These are phyloP conservation scores for Vachellia pachyceras DNA, from an alignment of 306 rosid species.

Conservation along the genomic window DNA sequence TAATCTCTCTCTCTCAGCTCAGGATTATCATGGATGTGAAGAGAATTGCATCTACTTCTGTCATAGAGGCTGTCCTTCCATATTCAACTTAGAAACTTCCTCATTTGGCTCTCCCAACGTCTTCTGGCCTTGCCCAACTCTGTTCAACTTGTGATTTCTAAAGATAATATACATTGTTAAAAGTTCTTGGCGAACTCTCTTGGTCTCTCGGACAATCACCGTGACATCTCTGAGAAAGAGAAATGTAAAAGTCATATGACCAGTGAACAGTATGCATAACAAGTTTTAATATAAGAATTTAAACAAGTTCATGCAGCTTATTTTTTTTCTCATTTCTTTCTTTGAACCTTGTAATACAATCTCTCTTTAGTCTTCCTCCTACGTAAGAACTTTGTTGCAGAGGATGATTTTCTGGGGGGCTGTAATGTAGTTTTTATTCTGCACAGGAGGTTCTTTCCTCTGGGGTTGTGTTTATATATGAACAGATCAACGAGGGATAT, in stretches of 20 bases:
- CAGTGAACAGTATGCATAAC: too few species aligned
- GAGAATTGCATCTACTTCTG: neutral
- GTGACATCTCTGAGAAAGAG: too few species aligned
- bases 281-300: too few species aligned
- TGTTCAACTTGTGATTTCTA: neutral
- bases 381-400: neutral
- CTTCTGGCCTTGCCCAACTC: slow-evolving; percentile 2
- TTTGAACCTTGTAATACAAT: too few species aligned
- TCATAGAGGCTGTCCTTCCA: neutral
- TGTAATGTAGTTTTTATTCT: neutral
- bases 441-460: neutral
- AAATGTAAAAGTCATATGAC: too few species aligned
- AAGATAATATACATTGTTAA: too few species aligned
- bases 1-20: neutral
- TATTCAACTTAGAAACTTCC: neutral
- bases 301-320: too few species aligned
- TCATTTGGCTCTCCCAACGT: neutral
- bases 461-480: too few species aligned
- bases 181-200: too few species aligned
- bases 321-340: too few species aligned
- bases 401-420: neutral
- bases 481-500: neutral
- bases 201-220: too few species aligned
- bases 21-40: neutral
- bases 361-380: neutral